Evolutionary conservation across 164 flowering plant species (phyloP).

Genomic region (Warburgia ugandensis): DNA sequence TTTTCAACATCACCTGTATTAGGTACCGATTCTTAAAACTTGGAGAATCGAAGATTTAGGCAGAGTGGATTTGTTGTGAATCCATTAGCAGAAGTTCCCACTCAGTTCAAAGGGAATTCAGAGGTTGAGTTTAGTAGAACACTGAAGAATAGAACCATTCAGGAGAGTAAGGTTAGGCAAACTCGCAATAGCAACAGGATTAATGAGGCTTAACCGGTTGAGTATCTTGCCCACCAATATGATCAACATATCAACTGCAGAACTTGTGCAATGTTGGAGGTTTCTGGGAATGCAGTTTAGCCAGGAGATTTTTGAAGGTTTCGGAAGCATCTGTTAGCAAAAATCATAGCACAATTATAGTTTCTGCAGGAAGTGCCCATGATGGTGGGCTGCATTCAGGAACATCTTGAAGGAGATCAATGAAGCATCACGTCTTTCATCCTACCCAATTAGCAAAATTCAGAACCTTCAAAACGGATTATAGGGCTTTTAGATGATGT

Average conservation of each 20-base stretch:
- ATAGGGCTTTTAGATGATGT: constrained; percentile 95
- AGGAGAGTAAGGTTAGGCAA: constrained; percentile 17
- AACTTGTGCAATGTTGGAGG: no score
- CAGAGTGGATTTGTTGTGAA: constrained; percentile 58
- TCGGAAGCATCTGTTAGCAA: constrained; percentile 96
- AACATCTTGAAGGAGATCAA: constrained; percentile 89
- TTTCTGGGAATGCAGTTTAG: no score
- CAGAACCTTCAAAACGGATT: constrained; percentile 69
- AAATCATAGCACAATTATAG: constrained; percentile 93
- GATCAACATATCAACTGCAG: no score
- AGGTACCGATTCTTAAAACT: constrained; percentile 19
- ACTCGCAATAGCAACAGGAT: constrained; percentile 9
- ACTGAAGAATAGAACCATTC: constrained; percentile 10
- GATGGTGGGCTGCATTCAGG: constrained; percentile 96
- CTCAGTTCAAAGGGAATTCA: constrained; percentile 26
- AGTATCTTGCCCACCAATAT: constrained; percentile 8
- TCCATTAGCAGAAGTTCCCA: constrained; percentile 65
- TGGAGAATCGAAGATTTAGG: constrained; percentile 39
- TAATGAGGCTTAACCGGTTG: constrained; percentile 17
- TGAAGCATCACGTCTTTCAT: constrained; percentile 76
- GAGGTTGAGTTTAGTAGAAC: constrained; percentile 21
- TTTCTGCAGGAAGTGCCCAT: constrained; percentile 81
- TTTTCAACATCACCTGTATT: constrained; percentile 31
- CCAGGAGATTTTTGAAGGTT: constrained; percentile 60
- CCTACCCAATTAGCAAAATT: constrained; percentile 68